phyloP scores from a whole-genome alignment of 2,329 filamentous ascomycete species.

The Fusarium protoensiforme region DNA sequence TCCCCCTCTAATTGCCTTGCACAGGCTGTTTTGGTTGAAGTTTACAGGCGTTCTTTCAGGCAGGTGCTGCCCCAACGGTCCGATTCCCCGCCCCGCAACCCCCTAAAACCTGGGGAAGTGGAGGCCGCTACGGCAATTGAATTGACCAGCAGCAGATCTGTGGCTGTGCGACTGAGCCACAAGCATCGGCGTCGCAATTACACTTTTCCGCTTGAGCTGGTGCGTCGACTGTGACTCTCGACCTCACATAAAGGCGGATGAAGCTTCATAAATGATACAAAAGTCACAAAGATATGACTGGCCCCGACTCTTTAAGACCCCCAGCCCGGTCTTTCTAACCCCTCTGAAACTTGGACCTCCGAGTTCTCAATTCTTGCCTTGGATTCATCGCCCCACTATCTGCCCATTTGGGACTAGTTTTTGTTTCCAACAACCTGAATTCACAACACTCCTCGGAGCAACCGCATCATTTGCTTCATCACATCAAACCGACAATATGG shows the following conservation, averaged over 20 bases:
- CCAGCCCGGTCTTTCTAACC: not conserved
- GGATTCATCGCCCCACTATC: not conserved
- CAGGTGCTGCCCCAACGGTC: slow-evolving; percentile 10
- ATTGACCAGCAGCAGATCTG: not conserved
- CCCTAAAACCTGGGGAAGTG: slow-evolving; percentile 17
- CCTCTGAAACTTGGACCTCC: not conserved
- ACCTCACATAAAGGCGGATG: not conserved
- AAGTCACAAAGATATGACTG: not conserved
- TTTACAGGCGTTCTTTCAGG: slow-evolving; percentile 23
- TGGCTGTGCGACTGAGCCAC: not conserved
- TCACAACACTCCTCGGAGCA: not conserved
- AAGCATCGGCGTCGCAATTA: not conserved
- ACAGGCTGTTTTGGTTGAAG: slow-evolving; percentile 6
- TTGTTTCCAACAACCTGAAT: not conserved
- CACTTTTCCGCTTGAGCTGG: not conserved
- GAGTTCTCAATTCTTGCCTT: not conserved
- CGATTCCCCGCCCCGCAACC: not conserved
- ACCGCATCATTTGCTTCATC: not conserved
- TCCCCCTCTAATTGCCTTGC: not conserved
- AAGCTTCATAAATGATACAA: not conserved
- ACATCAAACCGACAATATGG: slow-evolving; percentile 32
- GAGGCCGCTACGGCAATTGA: slow-evolving; percentile 14
- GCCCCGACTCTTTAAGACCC: not conserved
- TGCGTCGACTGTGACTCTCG: not conserved
- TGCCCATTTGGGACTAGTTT: not conserved